Evolutionary conservation across 257 asterid species (phyloP).

Genomic region (Petunia secreta): DNA sequence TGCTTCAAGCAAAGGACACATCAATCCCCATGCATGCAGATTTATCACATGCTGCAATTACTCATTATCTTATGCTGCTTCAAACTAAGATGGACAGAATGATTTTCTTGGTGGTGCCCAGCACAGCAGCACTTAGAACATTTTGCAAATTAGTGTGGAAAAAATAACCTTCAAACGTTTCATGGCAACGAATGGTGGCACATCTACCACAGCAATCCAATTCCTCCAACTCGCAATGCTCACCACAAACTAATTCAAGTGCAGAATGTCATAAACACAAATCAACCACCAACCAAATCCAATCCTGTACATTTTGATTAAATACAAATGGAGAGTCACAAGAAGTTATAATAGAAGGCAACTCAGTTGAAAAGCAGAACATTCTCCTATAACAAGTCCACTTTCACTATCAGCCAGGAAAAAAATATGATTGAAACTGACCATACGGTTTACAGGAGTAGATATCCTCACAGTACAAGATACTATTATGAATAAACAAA

Average conservation of each 20-base stretch:
- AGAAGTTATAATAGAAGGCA: background rate
- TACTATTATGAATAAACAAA: constrained; percentile 7
- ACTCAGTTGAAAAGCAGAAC: background rate
- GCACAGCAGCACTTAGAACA: no score
- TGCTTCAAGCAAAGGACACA: no score
- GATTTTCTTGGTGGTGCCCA: background rate
- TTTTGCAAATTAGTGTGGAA: background rate
- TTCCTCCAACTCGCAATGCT: background rate
- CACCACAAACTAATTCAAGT: background rate
- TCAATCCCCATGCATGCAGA: no score
- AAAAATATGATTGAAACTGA: constrained; percentile 1
- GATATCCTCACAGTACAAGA: constrained; percentile 12
- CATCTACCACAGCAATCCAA: background rate
- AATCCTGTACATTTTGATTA: background rate
- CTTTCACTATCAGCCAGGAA: background rate
- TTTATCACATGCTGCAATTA: no score
- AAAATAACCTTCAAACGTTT: background rate
- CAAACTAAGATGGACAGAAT: background rate
- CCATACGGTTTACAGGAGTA: background rate
- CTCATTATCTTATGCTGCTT: no score
- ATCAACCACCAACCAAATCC: constrained; percentile 1
- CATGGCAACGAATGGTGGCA: background rate
- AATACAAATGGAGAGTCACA: background rate
- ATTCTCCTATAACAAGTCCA: background rate
- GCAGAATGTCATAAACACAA: constrained; percentile 15